A percentile compares a stretch with the other conserved stretches of the same genome.
These are phyloP conservation scores for Neonectria faginata DNA, from an alignment of 2,329 filamentous ascomycete genomes.

Conservation along the genomic window DNA sequence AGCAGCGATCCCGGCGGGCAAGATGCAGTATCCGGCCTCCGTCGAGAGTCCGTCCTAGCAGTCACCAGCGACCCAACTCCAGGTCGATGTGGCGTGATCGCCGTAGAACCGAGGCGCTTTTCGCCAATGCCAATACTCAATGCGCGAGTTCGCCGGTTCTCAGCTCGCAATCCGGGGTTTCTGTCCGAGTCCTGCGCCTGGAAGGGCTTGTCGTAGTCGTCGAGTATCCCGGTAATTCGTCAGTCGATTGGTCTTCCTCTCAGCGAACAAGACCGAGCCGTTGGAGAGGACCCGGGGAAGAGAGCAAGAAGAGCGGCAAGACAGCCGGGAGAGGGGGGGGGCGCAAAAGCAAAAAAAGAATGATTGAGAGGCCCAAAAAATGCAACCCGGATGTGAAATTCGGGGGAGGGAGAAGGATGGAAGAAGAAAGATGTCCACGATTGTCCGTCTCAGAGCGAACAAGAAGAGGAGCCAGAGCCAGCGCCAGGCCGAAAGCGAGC, in stretches of 20 bases:
- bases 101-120: conserved; percentile 13
- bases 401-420: conserved; percentile 16
- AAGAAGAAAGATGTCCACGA: conserved; percentile 19
- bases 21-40: conserved; percentile 8
- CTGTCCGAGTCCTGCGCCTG: not conserved
- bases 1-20: conserved; percentile 27
- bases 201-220: conserved; percentile 2
- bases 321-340: conserved; percentile 19
- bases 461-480: conserved; percentile 18
- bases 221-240: not conserved
- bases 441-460: conserved; percentile 13
- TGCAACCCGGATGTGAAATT: conserved; percentile 9
- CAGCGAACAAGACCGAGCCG: conserved; percentile 9
- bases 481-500: conserved; percentile 21
- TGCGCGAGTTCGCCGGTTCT: not conserved
- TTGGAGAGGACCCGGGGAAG: not conserved
- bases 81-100: conserved; percentile 9
- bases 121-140: conserved; percentile 16
- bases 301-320: conserved; percentile 13
- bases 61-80: conserved; percentile 3
- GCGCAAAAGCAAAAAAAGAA: conserved; percentile 36
- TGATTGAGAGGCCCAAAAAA: conserved; percentile 21
- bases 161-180: not conserved
- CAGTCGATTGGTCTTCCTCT: conserved; percentile 1
- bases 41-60: not conserved